Conservation (phyloP, 495 filamentous ascomycete genomes). For the Chlorociboria aeruginascens region DNA sequence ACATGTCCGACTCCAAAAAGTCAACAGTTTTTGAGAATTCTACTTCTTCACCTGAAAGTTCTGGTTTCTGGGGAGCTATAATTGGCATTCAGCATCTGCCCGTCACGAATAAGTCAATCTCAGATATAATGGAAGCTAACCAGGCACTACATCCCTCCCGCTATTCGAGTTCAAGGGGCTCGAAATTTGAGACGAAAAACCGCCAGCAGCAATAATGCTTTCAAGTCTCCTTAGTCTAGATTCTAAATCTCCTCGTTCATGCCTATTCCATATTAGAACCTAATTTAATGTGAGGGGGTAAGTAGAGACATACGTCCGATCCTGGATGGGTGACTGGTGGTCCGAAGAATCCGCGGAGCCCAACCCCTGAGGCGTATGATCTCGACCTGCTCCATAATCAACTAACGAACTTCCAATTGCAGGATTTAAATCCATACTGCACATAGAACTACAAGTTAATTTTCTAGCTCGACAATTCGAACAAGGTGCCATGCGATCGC, state of each 20-base stretch:
- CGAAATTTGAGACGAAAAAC: not conserved
- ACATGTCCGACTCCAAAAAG: constrained; percentile 6
- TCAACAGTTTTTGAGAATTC: not conserved
- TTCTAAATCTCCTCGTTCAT: constrained; percentile 1
- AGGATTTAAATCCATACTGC: not conserved
- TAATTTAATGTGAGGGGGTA: no score
- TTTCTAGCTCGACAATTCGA: constrained; percentile 11
- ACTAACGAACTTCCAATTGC: not conserved
- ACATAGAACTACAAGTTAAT: not conserved
- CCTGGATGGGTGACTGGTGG: not conserved
- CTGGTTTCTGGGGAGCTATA: not conserved
- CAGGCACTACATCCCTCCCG: not conserved
- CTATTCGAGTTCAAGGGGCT: not conserved
- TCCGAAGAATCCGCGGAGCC: not conserved
- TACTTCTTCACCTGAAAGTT: not conserved
- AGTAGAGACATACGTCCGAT: no score
- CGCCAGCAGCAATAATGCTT: not conserved
- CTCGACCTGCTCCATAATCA: not conserved
- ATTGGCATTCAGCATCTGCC: no score
- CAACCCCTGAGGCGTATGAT: no score
- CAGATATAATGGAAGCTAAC: not conserved
- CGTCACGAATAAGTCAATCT: not conserved
- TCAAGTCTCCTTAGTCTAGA: constrained; percentile 4
- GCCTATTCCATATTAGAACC: not conserved
- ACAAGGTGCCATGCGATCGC: constrained; percentile 3